Percentiles rank a stretch among this genome's conserved stretches.
These are phyloP conservation scores for Marasmius sp. DNA, from an alignment of 1,284 basidiomycete genomes.

Conservation along the genomic window DNA sequence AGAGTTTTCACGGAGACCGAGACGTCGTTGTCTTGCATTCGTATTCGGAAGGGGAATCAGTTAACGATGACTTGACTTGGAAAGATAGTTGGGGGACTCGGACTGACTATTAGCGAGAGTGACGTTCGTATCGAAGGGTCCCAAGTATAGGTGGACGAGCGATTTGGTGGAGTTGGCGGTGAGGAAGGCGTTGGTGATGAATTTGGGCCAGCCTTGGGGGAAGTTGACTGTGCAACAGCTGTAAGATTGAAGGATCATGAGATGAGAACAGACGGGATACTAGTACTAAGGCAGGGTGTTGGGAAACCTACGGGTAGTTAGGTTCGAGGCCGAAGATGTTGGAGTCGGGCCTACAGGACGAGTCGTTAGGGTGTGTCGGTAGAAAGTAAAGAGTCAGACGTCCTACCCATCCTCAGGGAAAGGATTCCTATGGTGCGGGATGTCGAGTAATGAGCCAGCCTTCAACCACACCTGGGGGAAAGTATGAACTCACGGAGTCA, in stretches of 20 bases:
- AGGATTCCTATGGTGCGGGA: slow-evolving; percentile 38
- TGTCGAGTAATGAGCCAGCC: background rate
- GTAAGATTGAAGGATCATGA: too few relatives aligned
- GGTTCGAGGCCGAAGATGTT: slow-evolving; percentile 56
- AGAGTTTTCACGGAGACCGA: slow-evolving; percentile 48
- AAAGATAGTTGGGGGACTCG: background rate
- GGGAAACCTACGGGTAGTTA: slow-evolving; percentile 46
- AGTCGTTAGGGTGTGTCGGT: background rate
- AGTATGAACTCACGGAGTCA: slow-evolving; percentile 44
- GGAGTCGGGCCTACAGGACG: slow-evolving; percentile 43
- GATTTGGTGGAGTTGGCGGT: slow-evolving; percentile 46
- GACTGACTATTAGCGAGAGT: slow-evolving; percentile 41
- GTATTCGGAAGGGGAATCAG: too few relatives aligned
- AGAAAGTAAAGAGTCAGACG: background rate
- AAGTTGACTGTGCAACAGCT: slow-evolving; percentile 64
- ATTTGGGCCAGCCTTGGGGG: slow-evolving; percentile 63
- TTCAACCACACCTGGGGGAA: background rate
- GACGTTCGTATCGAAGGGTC: slow-evolving; percentile 45
- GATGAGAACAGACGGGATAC: too few relatives aligned
- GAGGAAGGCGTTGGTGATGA: slow-evolving; percentile 55
- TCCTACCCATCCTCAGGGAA: slow-evolving; percentile 52
- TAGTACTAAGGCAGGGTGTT: too few relatives aligned
- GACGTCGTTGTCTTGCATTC: slow-evolving; percentile 46
- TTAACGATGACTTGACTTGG: too few relatives aligned
- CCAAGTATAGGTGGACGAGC: slow-evolving; percentile 54